Evolutionary conservation across 345 rosid species (phyloP), one percentile per base, ranked within the genome.

Genomic region (Pugionium dolabratum): DNA sequence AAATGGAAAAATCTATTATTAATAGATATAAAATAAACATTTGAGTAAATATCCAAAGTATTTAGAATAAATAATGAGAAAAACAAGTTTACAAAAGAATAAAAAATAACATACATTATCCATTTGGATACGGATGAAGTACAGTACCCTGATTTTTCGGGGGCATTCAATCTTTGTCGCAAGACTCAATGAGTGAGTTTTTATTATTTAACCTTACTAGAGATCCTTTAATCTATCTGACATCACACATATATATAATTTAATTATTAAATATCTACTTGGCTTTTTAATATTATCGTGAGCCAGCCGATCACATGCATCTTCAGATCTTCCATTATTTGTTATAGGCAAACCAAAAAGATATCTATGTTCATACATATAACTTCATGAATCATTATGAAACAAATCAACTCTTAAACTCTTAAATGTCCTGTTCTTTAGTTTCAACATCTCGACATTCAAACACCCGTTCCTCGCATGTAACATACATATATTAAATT

Each of bases 231-330:
- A 18, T 18, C 18, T 25, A 60, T 69, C 53, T 59, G 74, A 54
- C 60, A 69, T 69, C 67, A 60, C 67, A 51, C 40, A 27, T 39
- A n/a, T 41, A n/a, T 25, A 32, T 11, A 28, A 35, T 44, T 29
- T 18, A 18, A 35, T 53, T 53, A 53, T 44, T 44, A 53, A 52
- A 53, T 44, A 11, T 36, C 74, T 54, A 61, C 74, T 70, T 70
- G 74, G 4, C 34, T 6, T 46, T 71, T 61, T 62, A 62, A 54
- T 54, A 62, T 39, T n/a, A 53, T 53, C 54, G 32, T 61, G 7
- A 28, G 47, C 54, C 61, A 61, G 62, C 9, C 9, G 48, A 61
- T 52, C 67, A 62, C 75, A 62, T 54, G 69, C 69, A 61, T 34
- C 9, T 59, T 54, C 63, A 36, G 7, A 60, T 61, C 59, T 44